These are phyloP conservation scores for Fusarium multiceps DNA, from an alignment of 2,329 filamentous ascomycete genomes.

Conservation along the genomic window DNA sequence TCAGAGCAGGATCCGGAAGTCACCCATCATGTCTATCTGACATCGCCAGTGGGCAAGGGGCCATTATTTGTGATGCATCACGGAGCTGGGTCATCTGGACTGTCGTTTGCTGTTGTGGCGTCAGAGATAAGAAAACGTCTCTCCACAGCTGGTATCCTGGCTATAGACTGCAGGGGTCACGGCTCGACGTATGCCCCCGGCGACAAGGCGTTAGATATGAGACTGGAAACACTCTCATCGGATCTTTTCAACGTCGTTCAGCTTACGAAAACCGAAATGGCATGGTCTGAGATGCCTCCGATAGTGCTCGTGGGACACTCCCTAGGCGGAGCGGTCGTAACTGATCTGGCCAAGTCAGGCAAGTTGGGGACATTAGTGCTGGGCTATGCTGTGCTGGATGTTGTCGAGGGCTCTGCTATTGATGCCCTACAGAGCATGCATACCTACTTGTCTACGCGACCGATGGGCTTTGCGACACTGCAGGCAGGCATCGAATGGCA, in stretches of 20 bases:
- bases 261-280: slow-evolving; percentile 74
- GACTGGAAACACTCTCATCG: slow-evolving; percentile 75
- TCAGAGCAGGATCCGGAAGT: slow-evolving; percentile 60
- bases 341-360: slow-evolving; percentile 78
- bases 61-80: slow-evolving; percentile 95
- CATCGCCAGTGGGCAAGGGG: slow-evolving; percentile 77
- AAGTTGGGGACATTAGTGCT: slow-evolving; percentile 75
- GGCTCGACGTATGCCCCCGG: slow-evolving; percentile 72
- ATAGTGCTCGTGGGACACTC: slow-evolving; percentile 90
- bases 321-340: slow-evolving; percentile 90
- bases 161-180: slow-evolving; percentile 87
- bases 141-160: slow-evolving; percentile 84
- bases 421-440: slow-evolving; percentile 96
- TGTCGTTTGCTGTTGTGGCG: slow-evolving; percentile 88
- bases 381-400: slow-evolving; percentile 90
- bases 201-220: slow-evolving; percentile 68
- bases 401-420: slow-evolving; percentile 95
- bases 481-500: slow-evolving; percentile 94
- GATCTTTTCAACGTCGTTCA: slow-evolving; percentile 79
- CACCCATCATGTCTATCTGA: slow-evolving; percentile 87
- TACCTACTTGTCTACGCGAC: slow-evolving; percentile 85
- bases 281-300: slow-evolving; percentile 78
- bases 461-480: slow-evolving; percentile 79
- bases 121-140: slow-evolving; percentile 80
- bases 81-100: slow-evolving; percentile 90